Percentiles rank a stretch among this genome's conserved stretches.
These are phyloP conservation scores for Pleodorina starrii DNA, from an alignment of 139 green algal species.

Conservation along the genomic window DNA sequence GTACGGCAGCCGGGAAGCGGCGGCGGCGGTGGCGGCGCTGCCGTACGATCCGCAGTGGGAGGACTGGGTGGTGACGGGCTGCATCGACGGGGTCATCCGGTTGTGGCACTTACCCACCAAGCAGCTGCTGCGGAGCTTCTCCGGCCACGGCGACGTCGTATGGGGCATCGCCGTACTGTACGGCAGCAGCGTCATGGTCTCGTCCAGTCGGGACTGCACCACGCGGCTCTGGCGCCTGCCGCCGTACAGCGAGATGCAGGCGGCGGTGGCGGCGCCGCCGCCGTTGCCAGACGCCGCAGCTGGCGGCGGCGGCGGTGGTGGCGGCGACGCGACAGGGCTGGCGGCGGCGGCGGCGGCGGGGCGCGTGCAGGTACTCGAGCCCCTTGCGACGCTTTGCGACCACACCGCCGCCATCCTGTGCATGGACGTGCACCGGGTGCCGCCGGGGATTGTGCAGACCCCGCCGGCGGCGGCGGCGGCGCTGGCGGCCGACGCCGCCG, in stretches of 20 bases:
- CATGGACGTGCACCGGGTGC: conserved; percentile 12
- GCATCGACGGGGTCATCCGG: conserved; percentile 35
- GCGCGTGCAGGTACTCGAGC: neutral
- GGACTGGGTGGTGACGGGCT: conserved; percentile 40
- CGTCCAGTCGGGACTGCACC: conserved; percentile 6
- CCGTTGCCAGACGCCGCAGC: neutral
- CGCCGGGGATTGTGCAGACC: conserved; percentile 4
- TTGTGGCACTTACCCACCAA: conserved; percentile 27
- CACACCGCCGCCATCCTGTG: conserved; percentile 27
- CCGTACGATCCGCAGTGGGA: conserved; percentile 22
- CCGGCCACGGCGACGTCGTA: conserved; percentile 31
- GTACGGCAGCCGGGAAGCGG: neutral
- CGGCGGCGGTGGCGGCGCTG: neutral
- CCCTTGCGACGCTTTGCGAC: conserved; percentile 36
- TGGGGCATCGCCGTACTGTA: neutral
- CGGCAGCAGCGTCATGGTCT: conserved; percentile 35
- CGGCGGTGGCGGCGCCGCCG: neutral
- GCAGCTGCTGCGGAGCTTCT: conserved; percentile 1
- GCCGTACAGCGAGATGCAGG: neutral
- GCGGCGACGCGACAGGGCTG: neutral
- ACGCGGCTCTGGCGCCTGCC: conserved; percentile 37
- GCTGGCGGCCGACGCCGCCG: neutral
- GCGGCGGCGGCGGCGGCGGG: neutral
- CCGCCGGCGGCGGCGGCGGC: neutral
- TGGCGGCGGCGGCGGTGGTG: neutral